Evolutionary conservation across 257 asterid species (phyloP).

Genomic region (Fraxinus quadrangulata): DNA sequence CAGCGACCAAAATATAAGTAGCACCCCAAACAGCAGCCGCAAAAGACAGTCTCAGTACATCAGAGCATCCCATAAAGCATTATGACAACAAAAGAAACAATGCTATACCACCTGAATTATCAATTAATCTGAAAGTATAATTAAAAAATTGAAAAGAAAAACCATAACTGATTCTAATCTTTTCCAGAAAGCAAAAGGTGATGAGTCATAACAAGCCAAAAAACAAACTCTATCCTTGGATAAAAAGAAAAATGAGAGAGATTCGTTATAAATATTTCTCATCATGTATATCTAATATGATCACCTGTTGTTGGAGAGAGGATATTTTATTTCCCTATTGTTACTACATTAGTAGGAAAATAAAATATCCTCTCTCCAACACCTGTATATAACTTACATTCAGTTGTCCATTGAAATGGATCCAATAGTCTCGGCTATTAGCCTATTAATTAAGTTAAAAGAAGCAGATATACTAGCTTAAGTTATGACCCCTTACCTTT

Average conservation of each 20-base stretch:
- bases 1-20: constrained; percentile 69
- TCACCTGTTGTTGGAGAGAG: background rate
- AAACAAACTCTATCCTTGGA: background rate
- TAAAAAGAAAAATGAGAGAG: background rate
- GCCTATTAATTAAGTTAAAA: background rate
- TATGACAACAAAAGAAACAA: constrained; percentile 36
- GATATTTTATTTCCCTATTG: background rate
- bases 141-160: background rate
- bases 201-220: background rate
- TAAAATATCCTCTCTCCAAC: background rate
- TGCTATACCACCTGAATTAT: constrained; percentile 45
- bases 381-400: background rate
- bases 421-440: background rate
- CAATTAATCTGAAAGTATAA: constrained; percentile 17
- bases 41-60: constrained; percentile 53
- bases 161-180: background rate
- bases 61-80: constrained; percentile 55
- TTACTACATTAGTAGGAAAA: background rate
- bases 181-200: background rate
- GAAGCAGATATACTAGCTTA: background rate
- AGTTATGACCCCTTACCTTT: background rate
- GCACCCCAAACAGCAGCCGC: constrained; percentile 81
- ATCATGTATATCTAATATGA: background rate
- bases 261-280: background rate
- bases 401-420: background rate